Evolutionary conservation across 805 yeast species (phyloP), one percentile per base, ranked within the genome.

Genomic region (Schwanniomyces vanrijiae): DNA sequence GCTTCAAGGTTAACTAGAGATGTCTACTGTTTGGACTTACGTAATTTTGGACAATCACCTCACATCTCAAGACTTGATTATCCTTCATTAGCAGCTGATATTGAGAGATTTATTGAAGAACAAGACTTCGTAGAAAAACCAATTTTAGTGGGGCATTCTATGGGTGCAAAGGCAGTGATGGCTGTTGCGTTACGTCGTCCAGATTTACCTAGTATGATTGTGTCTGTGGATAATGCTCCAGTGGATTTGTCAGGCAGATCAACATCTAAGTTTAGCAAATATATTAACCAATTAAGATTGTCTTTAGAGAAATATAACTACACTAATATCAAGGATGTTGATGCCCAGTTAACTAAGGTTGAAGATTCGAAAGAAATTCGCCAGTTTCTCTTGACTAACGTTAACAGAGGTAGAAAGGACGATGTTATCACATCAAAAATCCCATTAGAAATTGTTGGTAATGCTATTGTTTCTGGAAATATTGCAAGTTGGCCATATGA

Each of bases 121-220:
- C 71, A 76, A 7, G 54, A 64, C 2, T 55, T 75, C 39, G 25
- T 33, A 18, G 53, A 47, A 20, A 75, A 77, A 43, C 86, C 88
- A 0, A 79, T 87, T n/a, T 49, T 87, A 16, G 68, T 87, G 14
- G 95, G 95, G 0, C 94, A 87, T 61, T 86, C 92, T 0, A 86
- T 88, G 94, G 99, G 99, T 5, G 99, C 96, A 4, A 91, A 92
- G 59, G 79, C 92, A 0, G 97, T 86, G 5, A 91, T 92, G 97
- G 90, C 94, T 0, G 72, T 87, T 4, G 84, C 89, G 0, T 69
- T 94, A 48, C 72, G 90, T 43, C 72, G 78, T 19, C 92, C 91
- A 0, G 77, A 80, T 0, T 55, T 83, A 9, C 82, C 84, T 5
- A 72, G 79, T 11, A 74, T 83, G 68, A 57, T 90, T 40, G 79